phyloP scores from a whole-genome alignment of 208 protist species.

The Tetramitus jugosus region DNA sequence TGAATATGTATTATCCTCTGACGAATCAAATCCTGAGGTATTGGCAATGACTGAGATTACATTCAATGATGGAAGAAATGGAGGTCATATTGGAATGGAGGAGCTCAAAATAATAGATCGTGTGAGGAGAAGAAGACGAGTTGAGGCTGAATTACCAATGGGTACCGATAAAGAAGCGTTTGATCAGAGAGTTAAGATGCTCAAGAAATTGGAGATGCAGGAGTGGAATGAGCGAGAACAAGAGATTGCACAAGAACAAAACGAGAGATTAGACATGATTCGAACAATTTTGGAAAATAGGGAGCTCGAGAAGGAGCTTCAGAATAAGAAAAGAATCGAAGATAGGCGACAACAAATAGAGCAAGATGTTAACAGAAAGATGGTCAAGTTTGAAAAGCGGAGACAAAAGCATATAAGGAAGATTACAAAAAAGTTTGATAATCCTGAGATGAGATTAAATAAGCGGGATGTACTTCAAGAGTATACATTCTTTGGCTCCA shows the following conservation, averaged over 20 bases:
- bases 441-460: not conserved
- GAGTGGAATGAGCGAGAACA: conserved; percentile 9
- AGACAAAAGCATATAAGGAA: not conserved
- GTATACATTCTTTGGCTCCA: conserved; percentile 4
- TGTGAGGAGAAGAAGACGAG: not conserved
- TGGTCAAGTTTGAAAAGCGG: not conserved
- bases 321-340: not conserved
- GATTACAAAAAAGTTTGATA: conserved; percentile 1
- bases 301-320: not conserved
- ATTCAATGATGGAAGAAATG: not conserved
- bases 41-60: not conserved
- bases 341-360: not conserved
- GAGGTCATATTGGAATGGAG: not conserved
- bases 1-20: not conserved
- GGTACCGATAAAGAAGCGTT: not conserved
- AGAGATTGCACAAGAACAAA: not conserved
- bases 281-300: not conserved
- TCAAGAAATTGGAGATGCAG: not conserved
- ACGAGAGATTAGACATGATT: not conserved
- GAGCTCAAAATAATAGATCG: conserved; percentile 4
- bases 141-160: not conserved
- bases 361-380: not conserved
- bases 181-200: not conserved
- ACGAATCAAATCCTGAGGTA: not conserved
- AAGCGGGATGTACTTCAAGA: not conserved